These are phyloP conservation scores for Neopestalotiopsis clavispora DNA, from an alignment of 2,329 filamentous ascomycete species.

Conservation along the genomic window DNA sequence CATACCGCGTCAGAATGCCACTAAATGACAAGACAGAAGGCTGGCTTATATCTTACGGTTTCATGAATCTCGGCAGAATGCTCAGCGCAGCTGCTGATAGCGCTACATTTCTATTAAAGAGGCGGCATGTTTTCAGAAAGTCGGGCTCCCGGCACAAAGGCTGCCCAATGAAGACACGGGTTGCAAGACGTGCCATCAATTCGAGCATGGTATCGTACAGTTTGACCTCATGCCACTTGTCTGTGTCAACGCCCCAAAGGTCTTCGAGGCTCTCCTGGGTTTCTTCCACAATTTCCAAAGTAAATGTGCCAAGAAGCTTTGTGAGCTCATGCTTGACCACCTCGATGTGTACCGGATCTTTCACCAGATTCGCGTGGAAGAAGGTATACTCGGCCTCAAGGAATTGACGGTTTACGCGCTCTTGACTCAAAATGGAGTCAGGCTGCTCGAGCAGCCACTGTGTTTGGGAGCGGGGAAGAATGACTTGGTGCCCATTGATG, in stretches of 20 bases:
- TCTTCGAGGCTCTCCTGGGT: slow-evolving; percentile 30
- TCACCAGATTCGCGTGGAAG: slow-evolving; percentile 34
- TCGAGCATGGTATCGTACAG: slow-evolving; percentile 39
- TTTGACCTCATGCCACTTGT: slow-evolving; percentile 36
- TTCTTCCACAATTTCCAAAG: slow-evolving; percentile 38
- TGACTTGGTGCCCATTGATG: slow-evolving; percentile 38
- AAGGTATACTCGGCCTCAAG: slow-evolving; percentile 40
- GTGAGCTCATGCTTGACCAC: slow-evolving; percentile 39
- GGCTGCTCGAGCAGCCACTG: slow-evolving; percentile 38
- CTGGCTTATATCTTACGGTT: slow-evolving; percentile 29
- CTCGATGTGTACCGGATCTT: slow-evolving; percentile 36
- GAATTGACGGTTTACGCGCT: slow-evolving; percentile 38
- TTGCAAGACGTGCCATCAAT: slow-evolving; percentile 35
- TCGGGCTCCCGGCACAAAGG: slow-evolving; percentile 33
- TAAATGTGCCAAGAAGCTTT: slow-evolving; percentile 33
- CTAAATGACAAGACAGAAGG: not conserved
- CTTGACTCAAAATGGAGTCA: slow-evolving; percentile 37
- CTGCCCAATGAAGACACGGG: slow-evolving; percentile 36
- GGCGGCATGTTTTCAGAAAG: slow-evolving; percentile 35
- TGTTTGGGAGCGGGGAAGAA: slow-evolving; percentile 35
- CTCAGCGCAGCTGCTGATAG: slow-evolving; percentile 34
- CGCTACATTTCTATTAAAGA: slow-evolving; percentile 36
- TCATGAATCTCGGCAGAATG: slow-evolving; percentile 34
- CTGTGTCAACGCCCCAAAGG: slow-evolving; percentile 34
- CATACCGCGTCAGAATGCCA: slow-evolving; percentile 7